These are phyloP conservation scores for Clavispora phyllophila DNA, from an alignment of 805 yeast genomes.

Conservation along the genomic window DNA sequence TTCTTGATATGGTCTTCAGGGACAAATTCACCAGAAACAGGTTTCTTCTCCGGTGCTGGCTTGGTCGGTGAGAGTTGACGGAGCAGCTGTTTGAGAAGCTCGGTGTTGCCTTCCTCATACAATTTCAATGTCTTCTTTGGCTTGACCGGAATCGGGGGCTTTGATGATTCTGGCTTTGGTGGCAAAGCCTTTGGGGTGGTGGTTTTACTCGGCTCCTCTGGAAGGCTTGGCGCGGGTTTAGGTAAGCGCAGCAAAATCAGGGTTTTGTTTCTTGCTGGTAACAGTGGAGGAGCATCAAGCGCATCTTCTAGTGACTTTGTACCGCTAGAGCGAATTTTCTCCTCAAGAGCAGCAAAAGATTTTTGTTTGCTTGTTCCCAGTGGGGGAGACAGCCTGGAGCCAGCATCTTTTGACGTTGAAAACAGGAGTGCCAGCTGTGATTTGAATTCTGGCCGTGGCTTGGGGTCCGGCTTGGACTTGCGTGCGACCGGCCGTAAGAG, in stretches of 20 bases:
- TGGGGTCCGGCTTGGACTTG: not conserved
- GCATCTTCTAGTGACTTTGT: not conserved
- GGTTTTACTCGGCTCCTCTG: too few relatives aligned
- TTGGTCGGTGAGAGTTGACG: conserved; percentile 2
- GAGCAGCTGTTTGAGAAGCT: not conserved
- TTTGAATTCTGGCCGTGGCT: too few relatives aligned
- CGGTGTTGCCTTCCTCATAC: not conserved
- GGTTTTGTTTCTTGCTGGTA: not conserved
- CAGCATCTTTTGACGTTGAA: too few relatives aligned
- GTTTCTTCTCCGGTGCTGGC: not conserved
- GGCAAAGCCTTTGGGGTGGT: too few relatives aligned
- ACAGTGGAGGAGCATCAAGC: not conserved
- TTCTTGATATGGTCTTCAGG: not conserved
- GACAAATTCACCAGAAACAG: not conserved
- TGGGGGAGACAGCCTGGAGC: not conserved
- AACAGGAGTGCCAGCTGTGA: too few relatives aligned
- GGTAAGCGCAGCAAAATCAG: not conserved
- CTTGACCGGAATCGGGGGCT: conserved; percentile 1
- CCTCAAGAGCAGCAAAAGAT: not conserved
- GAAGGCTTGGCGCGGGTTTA: conserved; percentile 10
- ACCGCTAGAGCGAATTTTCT: not conserved
- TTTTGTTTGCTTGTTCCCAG: not conserved
- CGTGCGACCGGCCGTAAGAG: not conserved
- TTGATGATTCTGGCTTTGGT: conserved; percentile 5
- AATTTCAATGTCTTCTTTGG: conserved; percentile 2